A percentile compares a stretch with the other conserved stretches of the same genome.
Evolutionary conservation across 768 basidiomycete species (phyloP).

Genomic region (Lepiota brunneoincarnata): DNA sequence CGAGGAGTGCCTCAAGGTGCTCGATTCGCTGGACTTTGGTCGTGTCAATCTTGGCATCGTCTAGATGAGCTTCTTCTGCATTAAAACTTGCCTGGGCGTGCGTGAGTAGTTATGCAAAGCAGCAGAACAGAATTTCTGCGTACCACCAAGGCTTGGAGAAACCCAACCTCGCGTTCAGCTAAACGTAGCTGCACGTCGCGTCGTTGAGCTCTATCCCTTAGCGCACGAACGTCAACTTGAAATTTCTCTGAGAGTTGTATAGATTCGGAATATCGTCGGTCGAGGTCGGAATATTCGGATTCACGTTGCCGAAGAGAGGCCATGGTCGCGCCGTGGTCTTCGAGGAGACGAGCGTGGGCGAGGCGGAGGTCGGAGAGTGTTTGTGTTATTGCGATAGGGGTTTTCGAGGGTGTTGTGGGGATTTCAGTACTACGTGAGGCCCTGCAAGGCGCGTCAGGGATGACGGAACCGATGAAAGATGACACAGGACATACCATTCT

Average conservation of each 20-base stretch:
- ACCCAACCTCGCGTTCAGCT: constrained; percentile 61
- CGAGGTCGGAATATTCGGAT: constrained; percentile 42
- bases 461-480: constrained; percentile 1
- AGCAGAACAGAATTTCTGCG: constrained; percentile 25
- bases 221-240: constrained; percentile 27
- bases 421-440: constrained; percentile 28
- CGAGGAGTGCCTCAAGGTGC: constrained; percentile 53
- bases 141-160: constrained; percentile 65
- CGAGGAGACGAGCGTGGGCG: constrained; percentile 58
- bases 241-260: constrained; percentile 29
- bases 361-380: constrained; percentile 59
- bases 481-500: constrained; percentile 43
- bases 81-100: constrained; percentile 61
- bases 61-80: constrained; percentile 48
- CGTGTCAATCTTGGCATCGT: constrained; percentile 28
- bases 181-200: constrained; percentile 29
- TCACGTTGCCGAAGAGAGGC: constrained; percentile 56
- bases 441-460: constrained; percentile 23
- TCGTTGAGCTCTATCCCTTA: constrained; percentile 33
- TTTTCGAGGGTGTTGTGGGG: constrained; percentile 33
- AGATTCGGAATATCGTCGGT: constrained; percentile 34
- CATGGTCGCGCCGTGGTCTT: constrained; percentile 58
- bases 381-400: constrained; percentile 55
- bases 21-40: constrained; percentile 42
- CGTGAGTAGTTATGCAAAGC: constrained; percentile 16